Conservation (phyloP, 306 rosid genomes). For the Amphicarpaea edgeworthii region DNA sequence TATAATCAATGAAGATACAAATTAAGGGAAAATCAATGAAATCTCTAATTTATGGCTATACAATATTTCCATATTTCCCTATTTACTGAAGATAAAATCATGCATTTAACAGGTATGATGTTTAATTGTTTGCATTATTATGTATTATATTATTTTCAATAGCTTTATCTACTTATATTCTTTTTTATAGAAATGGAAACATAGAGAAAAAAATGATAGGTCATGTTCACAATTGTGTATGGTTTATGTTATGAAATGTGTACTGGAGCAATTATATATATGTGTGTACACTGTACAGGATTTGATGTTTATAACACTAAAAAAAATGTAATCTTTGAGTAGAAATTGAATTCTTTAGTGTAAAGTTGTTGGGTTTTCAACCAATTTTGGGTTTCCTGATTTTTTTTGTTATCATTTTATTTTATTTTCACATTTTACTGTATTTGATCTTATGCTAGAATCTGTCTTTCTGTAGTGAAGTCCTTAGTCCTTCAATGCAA, state of each 20-base stretch:
- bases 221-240: neutral
- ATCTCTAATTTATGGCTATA: no score
- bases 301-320: neutral
- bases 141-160: neutral
- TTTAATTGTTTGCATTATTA: conserved; percentile 26
- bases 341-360: conserved; percentile 10
- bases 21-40: no score
- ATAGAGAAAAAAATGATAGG: neutral
- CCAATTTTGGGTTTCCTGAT: conserved; percentile 10
- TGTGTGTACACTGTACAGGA: neutral
- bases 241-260: neutral
- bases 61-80: no score
- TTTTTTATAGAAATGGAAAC: neutral
- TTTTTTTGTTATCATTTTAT: conserved; percentile 12
- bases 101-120: neutral
- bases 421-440: neutral
- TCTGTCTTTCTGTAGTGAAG: neutral
- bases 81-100: no score
- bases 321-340: neutral
- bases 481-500: conserved; percentile 10
- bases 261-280: neutral
- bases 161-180: neutral
- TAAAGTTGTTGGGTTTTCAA: neutral
- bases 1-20: no score
- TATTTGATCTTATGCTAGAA: neutral